Base-by-base conservation (phyloP, 2,329 filamentous ascomycete species). In the Zasmidium angulare region DNA sequence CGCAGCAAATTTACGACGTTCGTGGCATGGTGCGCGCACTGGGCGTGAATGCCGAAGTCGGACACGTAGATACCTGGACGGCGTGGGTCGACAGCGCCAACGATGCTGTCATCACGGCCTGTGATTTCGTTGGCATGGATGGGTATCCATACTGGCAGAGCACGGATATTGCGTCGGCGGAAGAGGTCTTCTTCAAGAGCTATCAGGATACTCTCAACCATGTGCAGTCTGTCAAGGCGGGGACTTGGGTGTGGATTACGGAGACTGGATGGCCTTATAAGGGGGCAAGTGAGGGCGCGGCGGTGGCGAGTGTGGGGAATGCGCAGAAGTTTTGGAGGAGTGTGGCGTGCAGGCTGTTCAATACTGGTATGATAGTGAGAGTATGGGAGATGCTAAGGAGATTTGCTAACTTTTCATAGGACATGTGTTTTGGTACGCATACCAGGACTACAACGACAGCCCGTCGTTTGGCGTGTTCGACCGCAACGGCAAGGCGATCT, bases 111-210 rank as follows among this genome's bases (percentile, higher is more conserved):
- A 80, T 88, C 63, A 78, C 83, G 59, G 85, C 84, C 56, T 79
- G 83, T 61, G 87, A 89, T 77, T 89, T 83, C 74, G 71, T 89
- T 58, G 86, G 86, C 51, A 81, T 86, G 43, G 84, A 89, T 65
- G 84, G 84, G 69, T 88, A 87, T 72, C 85, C 86, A 26, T 88
- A 86, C 79, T 89, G 84, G 76, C 82, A 89, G 76, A 79, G 76
- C 69, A 79, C 73, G 68, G 79, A 82, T 68, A 86, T 88, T 68
- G 78, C 82, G 56, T 81, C 85, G 68, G 78, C 81, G 7, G 78
- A 76, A 61, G 71, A 75, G 56, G 79, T 86, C 55, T 89, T 88
- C 76, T 78, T 76, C 73, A 56, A 74, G 14, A 68, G 69, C 12
- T 71, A 77, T 46, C 62, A 73, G 24, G 69, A 68, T 20, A 74